These are phyloP conservation scores for Fusarium sp. DNA, from an alignment of 2,329 filamentous ascomycete genomes.

Conservation along the genomic window DNA sequence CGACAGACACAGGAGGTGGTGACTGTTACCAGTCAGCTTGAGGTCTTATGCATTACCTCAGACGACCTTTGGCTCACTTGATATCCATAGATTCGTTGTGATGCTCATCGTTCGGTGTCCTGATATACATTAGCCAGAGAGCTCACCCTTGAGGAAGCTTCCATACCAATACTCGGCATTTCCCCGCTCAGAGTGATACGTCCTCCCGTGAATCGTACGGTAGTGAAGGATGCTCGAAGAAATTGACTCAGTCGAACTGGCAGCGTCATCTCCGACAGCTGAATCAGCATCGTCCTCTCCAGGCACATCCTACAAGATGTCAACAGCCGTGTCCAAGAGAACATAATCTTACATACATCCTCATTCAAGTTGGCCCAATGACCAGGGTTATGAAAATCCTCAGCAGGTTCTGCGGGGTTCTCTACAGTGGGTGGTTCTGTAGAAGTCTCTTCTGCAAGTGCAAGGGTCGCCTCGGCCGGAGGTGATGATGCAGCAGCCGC, in stretches of 20 bases:
- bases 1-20: slow-evolving; percentile 25
- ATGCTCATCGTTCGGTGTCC: slow-evolving; percentile 34
- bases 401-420: neutral
- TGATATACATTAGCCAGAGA: no score
- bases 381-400: slow-evolving; percentile 5
- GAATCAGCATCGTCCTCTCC: slow-evolving; percentile 19
- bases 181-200: slow-evolving; percentile 36
- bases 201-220: slow-evolving; percentile 34
- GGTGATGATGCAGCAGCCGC: neutral
- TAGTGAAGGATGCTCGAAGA: slow-evolving; percentile 37
- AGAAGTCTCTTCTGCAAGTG: neutral
- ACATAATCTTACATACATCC: neutral
- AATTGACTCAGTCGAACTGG: slow-evolving; percentile 37
- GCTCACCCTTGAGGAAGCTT: fast-evolving
- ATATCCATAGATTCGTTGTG: slow-evolving; percentile 38
- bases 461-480: neutral
- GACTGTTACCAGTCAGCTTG: neutral
- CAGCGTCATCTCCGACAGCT: slow-evolving; percentile 21
- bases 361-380: slow-evolving; percentile 9
- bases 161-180: slow-evolving; percentile 38
- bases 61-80: neutral
- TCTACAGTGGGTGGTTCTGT: neutral
- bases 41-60: fast-evolving
- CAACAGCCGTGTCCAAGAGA: fast-evolving
- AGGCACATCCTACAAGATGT: neutral